Evolutionary conservation across 1,139 yeast species (phyloP).

Genomic region (Blastobotrys apis): DNA sequence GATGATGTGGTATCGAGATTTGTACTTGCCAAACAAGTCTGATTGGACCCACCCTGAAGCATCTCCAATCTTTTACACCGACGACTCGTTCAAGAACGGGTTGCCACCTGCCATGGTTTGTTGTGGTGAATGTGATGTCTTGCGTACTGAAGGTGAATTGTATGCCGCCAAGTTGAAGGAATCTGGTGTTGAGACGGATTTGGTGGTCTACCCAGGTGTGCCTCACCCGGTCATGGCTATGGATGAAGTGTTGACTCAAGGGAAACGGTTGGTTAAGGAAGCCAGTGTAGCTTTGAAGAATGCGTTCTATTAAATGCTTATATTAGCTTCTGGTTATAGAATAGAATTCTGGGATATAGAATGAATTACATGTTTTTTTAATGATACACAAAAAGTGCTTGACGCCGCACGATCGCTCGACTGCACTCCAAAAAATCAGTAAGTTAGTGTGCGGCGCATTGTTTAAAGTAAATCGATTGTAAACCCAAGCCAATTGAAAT

Average conservation of each 20-base stretch:
- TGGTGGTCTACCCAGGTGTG: conserved; percentile 42
- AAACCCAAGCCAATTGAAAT: too few species aligned
- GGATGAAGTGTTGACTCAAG: conserved; percentile 44
- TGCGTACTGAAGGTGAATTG: conserved; percentile 45
- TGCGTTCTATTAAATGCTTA: conserved; percentile 19
- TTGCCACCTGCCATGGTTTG: conserved; percentile 45
- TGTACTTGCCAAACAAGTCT: conserved; percentile 42
- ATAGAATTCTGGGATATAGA: not conserved
- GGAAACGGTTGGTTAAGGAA: conserved; percentile 39
- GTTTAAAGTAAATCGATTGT: too few species aligned
- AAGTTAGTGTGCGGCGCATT: too few species aligned
- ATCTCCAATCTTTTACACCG: conserved; percentile 44
- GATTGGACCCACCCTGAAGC: conserved; percentile 42
- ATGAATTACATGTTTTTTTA: not conserved
- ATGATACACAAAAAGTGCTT: not conserved
- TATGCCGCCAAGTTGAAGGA: conserved; percentile 41
- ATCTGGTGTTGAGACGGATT: conserved; percentile 39
- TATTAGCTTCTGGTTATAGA: not conserved
- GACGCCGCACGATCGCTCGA: not conserved
- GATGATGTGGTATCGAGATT: conserved; percentile 47
- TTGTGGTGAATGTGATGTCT: conserved; percentile 45
- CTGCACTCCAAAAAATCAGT: too few species aligned
- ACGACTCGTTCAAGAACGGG: conserved; percentile 39
- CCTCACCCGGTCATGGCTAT: conserved; percentile 51
- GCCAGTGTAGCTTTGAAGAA: conserved; percentile 22